Evolutionary conservation across 2,329 filamentous ascomycete species (phyloP), one percentile per base, ranked within the genome.

Genomic region (Akanthomyces dipterigenus): DNA sequence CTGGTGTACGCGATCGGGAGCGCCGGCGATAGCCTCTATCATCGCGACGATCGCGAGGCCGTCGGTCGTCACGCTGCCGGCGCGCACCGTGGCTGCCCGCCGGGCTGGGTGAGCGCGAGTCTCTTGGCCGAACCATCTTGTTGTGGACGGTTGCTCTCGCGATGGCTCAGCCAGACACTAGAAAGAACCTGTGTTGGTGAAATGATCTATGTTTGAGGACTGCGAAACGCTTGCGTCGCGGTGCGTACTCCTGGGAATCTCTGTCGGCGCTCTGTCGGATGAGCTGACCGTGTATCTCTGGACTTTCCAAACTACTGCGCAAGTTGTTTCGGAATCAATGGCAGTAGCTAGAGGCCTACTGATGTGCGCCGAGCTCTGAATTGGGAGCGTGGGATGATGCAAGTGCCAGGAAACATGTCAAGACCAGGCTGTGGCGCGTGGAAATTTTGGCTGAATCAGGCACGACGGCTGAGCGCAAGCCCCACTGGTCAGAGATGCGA

Each of bases 61-160:
- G 83, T 73, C 85, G 85, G 68, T 77, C 79, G 73, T 83, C 82
- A 69, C 82, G 82, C 71, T 77, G 84, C 78, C 85, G 88, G 78
- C 86, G 87, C 72, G 87, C 85, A 76, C 86, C 87, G 76, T 84
- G 87, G 82, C 89, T 91, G 86, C 89, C 89, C 92, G 88, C 87
- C 88, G 89, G 89, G 87, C 88, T 91, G 90, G 90, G 90, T 93
- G 90, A 93, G 89, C 90, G 83, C 78, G 83, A 84, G 80, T 84
- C 82, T 82, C 80, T 84, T 77, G 79, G 82, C 77, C 82, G 83
- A 84, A 82, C 82, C 83, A 86, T 86, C 66, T 48, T 60, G 31
- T n/a, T 48, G 49, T 46, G 49, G 50, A 38, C 49, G 58, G 40
- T 45, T 42, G 50, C 49, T 46, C 42, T 28, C 28, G 28, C 14